Evolutionary conservation across 768 basidiomycete genomes (phyloP), one percentile per base, ranked within the genome.

Genomic region (Russula virescens): DNA sequence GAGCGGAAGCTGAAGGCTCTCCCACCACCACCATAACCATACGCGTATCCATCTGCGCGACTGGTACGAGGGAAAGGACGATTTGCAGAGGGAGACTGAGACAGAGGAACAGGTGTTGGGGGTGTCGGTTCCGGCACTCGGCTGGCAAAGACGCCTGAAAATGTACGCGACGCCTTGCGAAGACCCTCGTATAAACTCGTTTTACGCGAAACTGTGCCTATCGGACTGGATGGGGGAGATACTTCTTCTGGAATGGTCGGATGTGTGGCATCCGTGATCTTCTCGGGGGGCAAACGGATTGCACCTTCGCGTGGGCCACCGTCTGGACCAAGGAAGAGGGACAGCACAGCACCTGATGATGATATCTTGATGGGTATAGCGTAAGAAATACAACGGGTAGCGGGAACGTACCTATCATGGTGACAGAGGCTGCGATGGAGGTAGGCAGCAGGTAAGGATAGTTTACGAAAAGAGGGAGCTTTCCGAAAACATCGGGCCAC

Each of bases 391-490:
- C 5, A 26, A 34, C n/a, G 13, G n/a, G 11, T 23, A 23, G 64
- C 78, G 35, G 8, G 28, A 21, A 65, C 79, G 61, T 67, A 88
- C 90, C 90, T 46, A 78, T 78, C 60, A 91, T 74, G 8, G 92
- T 92, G 52, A 98, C 81, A 10, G 79, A 75, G 2, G 89, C 85
- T 38, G 94, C 94, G 50, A 95, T 74, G 21, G 79, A 76, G 69
- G 90, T 92, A 1, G 97, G 95, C 18, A 99, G 78, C 43, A 98
- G 81, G 72, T 99, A 99, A 1, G 97, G 97, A 71, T 91, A 94
- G 8, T 77, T 77, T 26, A 83, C 80, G 71, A 98, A 90, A 23
- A 98, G 68, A 2, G 81, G 77, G 6, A 86, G 68, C 25, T 83
- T 76, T 51, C 77, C 81, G 73, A 96, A 96, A 4, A 84, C 72